Conservation (phyloP, 140 eudicot genomes). For the Anethum foeniculum region DNA sequence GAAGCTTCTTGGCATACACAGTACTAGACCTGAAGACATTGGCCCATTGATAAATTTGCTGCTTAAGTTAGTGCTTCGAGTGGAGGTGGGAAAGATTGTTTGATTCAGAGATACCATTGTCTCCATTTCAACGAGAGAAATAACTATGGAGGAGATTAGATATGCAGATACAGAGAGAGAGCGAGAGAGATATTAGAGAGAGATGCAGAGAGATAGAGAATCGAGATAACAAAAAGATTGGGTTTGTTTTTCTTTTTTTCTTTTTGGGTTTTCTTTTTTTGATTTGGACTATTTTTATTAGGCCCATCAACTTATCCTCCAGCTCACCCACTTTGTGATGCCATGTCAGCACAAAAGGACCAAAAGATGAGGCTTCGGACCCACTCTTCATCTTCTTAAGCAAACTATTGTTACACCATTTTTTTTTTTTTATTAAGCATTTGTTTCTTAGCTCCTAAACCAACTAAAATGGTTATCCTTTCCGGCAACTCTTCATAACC, state of each 20-base stretch:
- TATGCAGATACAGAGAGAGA: not conserved
- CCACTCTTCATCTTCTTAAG: not conserved
- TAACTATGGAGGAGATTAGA: not conserved
- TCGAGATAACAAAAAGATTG: slow-evolving; percentile 4
- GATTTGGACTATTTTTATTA: slow-evolving; percentile 6
- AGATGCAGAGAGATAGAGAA: not conserved
- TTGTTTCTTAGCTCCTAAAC: not conserved
- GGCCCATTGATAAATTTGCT: slow-evolving; percentile 18
- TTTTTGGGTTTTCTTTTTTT: not conserved
- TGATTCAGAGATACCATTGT: slow-evolving; percentile 28
- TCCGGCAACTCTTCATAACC: too few relatives aligned
- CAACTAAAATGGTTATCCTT: too few relatives aligned
- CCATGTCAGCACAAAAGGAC: slow-evolving; percentile 12
- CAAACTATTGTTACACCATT: not conserved
- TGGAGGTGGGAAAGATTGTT: slow-evolving; percentile 18
- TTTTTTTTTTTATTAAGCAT: not conserved
- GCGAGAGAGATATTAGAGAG: slow-evolving; percentile 2
- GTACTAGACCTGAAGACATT: slow-evolving; percentile 25
- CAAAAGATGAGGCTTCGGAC: not conserved
- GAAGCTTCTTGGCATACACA: slow-evolving; percentile 13
- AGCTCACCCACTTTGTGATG: slow-evolving; percentile 18
- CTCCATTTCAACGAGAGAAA: slow-evolving; percentile 24
- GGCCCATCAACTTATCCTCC: slow-evolving; percentile 45
- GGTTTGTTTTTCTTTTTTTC: slow-evolving; percentile 14
- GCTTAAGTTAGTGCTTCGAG: not conserved